Evolutionary conservation across 139 green algal species (phyloP), one percentile per base, ranked within the genome.

Genomic region (Chlorella sp.): DNA sequence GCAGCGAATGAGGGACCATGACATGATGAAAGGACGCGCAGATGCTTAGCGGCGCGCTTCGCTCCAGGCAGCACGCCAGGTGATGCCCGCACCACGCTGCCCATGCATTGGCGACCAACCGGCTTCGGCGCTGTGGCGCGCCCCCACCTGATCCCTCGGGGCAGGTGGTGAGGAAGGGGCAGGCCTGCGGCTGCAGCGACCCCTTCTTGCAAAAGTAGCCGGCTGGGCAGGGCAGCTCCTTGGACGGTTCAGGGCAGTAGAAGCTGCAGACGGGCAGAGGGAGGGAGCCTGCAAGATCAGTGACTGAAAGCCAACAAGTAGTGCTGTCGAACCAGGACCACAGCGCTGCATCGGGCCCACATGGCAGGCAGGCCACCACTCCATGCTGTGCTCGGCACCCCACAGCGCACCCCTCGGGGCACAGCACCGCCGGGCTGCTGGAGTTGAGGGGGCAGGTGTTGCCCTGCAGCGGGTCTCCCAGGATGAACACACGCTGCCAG

Each of bases 151-250:
- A 89, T 43, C 89, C 89, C 58, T 77, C 73, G 7, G 82, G 82
- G 48, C 89, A 92, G 69, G 26, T 76, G 40, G 89, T 84, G 34
- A 92, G 79, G 40, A 86, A 75, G 43, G 88, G 89, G 58, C 89
- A 92, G 16, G 62, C 51, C 58, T 80, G 80, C 26, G 89, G 89
- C 38, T 69, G 13, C 13, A 70, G 43, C 0, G 84, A 84, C 24
- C 85, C 89, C 24, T 34, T 34, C 32, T 90, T 90, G 81, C 90
- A 93, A 80, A 89, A 93, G 69, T 76, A 73, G 30, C 90, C 88
- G 14, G 67, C 51, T 2, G 88, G 88, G 76, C 90, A 93, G 56
- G 48, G 36, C 36, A 87, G 48, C 11, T 73, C 79, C 22, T 38
- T 32, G 7, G 60, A 69, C 0, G 88, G 72, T 5, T 86, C 62